Percentiles rank a stretch among this genome's conserved stretches.
Evolutionary conservation across 83 land plant species (phyloP).

Genomic region (Isoetes engelmannii): DNA sequence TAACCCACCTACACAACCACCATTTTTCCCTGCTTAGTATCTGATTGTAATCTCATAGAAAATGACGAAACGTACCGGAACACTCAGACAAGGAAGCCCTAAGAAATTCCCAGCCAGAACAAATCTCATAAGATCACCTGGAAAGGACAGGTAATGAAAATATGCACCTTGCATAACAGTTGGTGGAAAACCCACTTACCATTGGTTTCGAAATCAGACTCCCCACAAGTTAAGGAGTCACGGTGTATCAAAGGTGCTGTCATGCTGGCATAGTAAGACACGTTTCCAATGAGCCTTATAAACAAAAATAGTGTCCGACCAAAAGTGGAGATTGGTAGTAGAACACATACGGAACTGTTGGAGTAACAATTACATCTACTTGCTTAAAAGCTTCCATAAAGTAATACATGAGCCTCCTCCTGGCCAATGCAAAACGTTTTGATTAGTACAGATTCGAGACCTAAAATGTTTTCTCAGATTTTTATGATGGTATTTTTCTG

Average conservation of each 20-base stretch:
- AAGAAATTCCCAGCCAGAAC: not conserved
- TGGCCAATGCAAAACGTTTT: not conserved
- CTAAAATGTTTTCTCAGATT: not conserved
- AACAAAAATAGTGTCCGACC: too few relatives aligned
- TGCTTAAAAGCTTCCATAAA: slow-evolving; percentile 8
- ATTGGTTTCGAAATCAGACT: not conserved
- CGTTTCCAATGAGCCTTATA: too few relatives aligned
- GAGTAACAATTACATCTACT: not conserved
- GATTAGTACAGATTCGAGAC: not conserved
- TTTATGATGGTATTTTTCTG: too few relatives aligned
- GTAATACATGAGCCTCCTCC: slow-evolving; percentile 3
- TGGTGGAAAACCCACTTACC: not conserved
- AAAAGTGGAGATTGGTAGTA: not conserved
- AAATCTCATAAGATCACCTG: slow-evolving; percentile 5
- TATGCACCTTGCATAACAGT: too few relatives aligned
- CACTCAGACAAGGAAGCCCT: slow-evolving; percentile 4
- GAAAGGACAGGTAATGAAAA: not conserved
- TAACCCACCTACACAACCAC: slow-evolving; percentile 56
- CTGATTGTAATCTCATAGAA: too few relatives aligned
- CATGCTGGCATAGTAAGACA: not conserved
- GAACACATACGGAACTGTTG: not conserved
- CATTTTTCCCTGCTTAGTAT: not conserved
- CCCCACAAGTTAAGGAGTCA: not conserved
- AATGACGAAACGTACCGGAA: not conserved
- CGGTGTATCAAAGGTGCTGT: not conserved